Evolutionary conservation across 257 asterid species (phyloP).

Genomic region (Solanum piurae): DNA sequence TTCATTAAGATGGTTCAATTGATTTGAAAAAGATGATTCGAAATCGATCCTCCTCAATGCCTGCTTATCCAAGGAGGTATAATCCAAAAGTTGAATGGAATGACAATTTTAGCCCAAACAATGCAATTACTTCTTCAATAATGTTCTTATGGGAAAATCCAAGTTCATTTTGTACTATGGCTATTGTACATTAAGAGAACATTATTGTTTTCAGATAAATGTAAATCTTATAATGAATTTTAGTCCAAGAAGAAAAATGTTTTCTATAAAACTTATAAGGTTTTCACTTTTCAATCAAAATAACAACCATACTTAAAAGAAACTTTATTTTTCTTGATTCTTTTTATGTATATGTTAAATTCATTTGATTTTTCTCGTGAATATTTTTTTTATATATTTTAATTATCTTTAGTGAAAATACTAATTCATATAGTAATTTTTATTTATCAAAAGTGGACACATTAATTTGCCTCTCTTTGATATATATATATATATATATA

Average conservation of each 20-base stretch:
- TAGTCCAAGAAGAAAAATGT: not conserved
- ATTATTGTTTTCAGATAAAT: not conserved
- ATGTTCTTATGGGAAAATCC: not conserved
- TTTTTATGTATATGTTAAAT: no score
- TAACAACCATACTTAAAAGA: not conserved
- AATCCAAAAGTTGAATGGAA: not conserved
- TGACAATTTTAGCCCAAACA: not conserved
- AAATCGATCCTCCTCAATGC: no score
- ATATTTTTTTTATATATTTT: no score
- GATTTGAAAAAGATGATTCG: no score
- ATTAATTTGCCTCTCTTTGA: no score
- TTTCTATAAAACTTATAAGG: not conserved
- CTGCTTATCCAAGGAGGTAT: no score
- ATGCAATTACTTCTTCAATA: not conserved
- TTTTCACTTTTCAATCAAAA: not conserved
- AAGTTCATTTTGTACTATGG: not conserved
- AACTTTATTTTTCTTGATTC: not conserved
- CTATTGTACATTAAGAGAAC: not conserved
- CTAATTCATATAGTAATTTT: no score
- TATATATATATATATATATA: no score
- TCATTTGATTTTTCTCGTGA: no score
- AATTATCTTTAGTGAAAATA: no score
- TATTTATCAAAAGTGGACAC: no score
- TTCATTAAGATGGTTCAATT: no score
- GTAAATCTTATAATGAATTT: not conserved